Evolutionary conservation across 2,329 filamentous ascomycete species (phyloP), one percentile per base, ranked within the genome.

Genomic region (Pseudogymnoascus sp.): DNA sequence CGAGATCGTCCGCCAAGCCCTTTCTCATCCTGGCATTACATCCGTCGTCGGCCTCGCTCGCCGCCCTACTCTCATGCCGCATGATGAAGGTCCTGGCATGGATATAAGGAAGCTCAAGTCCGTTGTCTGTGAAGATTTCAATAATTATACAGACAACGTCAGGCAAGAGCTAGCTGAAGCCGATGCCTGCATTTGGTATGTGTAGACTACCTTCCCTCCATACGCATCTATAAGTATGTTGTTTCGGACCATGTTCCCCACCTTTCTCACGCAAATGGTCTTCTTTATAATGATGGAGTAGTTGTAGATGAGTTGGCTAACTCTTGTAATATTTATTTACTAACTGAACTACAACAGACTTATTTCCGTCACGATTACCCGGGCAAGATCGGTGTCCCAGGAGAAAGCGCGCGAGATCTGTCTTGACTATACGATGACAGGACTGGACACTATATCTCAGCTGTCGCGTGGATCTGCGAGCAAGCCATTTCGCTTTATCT

Each of bases 401-500:
- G 36, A 39, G 36, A 16, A n/a, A 4, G 14, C 36, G 36, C 36
- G 36, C 7, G 36, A 39, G 36, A 39, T 39, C n/a, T 39, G 36
- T 6, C 36, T 39, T n/a, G 36, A 39, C 4, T 39, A 39, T 39
- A 39, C 36, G 6, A 39, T 39, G 36, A 39, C 36, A n/a, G 36
- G 36, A n/a, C 36, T 39, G 5, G 14, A 39, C 14, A 39, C 14
- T n/a, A 39, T 39, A 7, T 39, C 36, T n/a, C 14, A 39, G 36
- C 36, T 39, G 4, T 39, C 23, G 2, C 23, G 23, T 23, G 23
- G 23, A 23, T 23, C 36, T 39, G 3, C 5, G 14, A 39, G 36
- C 36, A 39, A 39, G n/a, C 76, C 78, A 1, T 71, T 81, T 23
- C 76, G 75, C 1, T 81, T 81, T 64, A 51, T 81, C 2, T 81